Base-by-base conservation (phyloP, 192 early-diverging fungal genomes). In the Podila epicladia region DNA sequence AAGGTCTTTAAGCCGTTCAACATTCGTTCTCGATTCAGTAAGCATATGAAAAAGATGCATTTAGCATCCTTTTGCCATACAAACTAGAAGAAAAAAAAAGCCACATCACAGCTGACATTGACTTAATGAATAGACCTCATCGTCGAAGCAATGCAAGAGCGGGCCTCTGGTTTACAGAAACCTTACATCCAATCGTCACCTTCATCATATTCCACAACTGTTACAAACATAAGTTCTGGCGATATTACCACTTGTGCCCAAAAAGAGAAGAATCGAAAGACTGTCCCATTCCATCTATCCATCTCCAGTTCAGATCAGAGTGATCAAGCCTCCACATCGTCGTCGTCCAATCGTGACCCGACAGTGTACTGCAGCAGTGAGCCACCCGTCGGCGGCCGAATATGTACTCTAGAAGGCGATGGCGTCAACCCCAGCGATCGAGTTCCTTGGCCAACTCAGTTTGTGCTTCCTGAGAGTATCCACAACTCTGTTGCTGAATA, bases 371-470 rank as follows among this genome's bases (percentile, higher is more conserved):
- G 69, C 48, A 76, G 74, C 38, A 4, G 26, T 8, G 17, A 20
- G 13, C 22, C 68, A 2, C 67, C 37, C 13, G n/a, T 11, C 22
- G 24, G 55, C 15, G 32, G 17, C 26, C 58, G n/a, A n/a, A 55
- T 37, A 2, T 6, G n/a, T 11, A 7, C 4, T 31, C 19, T 12
- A 29, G 6, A 13, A 33, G 22, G 17, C 26, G n/a, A 48, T 33
- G 50, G 41, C 19, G 8, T 9, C 66, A 58, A 37, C 28, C 62
- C 33, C 12, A 50, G 67, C 15, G 53, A 62, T 22, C 33, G 2
- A 20, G 19, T 67, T 5, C 9, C 29, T 5, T 77, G 75, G 75
- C 75, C 75, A 26, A 66, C 49, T 4, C 20, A 66, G 17, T 77
- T 77, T 67, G 22, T 67, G 2, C 26, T 50, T 9, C 51, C 61